Conservation (phyloP, 306 rosid species). For the Myrica gale region DNA sequence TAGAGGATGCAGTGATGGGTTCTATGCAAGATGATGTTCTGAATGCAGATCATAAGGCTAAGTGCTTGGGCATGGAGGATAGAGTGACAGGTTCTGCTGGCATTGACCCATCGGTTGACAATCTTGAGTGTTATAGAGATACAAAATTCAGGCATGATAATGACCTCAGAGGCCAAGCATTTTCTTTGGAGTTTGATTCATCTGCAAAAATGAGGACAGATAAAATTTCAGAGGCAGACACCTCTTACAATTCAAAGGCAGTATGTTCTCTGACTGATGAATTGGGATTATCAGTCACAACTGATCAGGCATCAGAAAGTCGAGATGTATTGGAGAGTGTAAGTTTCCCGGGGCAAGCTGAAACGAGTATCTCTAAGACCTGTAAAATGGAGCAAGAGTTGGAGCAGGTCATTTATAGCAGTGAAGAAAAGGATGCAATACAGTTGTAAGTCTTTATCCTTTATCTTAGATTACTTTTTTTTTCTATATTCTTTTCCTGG, state of each 20-base stretch:
- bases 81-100: conserved; percentile 24
- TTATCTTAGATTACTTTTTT: conserved; percentile 18
- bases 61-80: conserved; percentile 24
- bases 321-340: conserved; percentile 22
- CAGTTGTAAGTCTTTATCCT: conserved; percentile 46
- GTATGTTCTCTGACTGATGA: conserved; percentile 32
- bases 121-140: conserved; percentile 21
- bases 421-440: conserved; percentile 33
- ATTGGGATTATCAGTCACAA: conserved; percentile 25
- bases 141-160: conserved; percentile 12
- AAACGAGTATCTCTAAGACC: conserved; percentile 24
- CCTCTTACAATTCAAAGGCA: conserved; percentile 25
- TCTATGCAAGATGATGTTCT: conserved; percentile 25
- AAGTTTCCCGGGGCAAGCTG: conserved; percentile 32
- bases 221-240: conserved; percentile 19
- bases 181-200: conserved; percentile 23
- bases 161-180: conserved; percentile 17
- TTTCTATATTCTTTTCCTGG: not conserved
- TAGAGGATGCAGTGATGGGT: conserved; percentile 25
- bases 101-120: conserved; percentile 31
- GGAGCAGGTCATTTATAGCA: not conserved
- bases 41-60: conserved; percentile 31
- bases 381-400: conserved; percentile 31
- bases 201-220: conserved; percentile 29
- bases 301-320: conserved; percentile 25